Percentiles rank a stretch among this genome's conserved stretches.
These are phyloP conservation scores for Elsinoe fawcettii DNA, from an alignment of 2,329 filamentous ascomycete species.

Conservation along the genomic window DNA sequence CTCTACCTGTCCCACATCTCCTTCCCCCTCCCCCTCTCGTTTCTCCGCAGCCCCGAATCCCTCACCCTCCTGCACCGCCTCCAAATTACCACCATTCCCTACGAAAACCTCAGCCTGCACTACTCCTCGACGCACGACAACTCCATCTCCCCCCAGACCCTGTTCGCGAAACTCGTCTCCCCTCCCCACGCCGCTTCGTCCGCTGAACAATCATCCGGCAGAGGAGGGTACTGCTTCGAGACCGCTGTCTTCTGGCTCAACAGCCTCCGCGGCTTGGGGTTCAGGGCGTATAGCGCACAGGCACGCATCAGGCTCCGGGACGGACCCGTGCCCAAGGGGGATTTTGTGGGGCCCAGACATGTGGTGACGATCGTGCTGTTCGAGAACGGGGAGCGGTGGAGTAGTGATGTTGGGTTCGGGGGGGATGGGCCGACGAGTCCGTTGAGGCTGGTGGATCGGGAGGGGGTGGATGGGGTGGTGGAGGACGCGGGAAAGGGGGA, in stretches of 20 bases:
- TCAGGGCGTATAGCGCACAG: constrained; percentile 34
- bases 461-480: not conserved
- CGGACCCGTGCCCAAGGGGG: constrained; percentile 21
- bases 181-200: not conserved
- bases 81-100: constrained; percentile 45
- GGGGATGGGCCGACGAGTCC: constrained; percentile 53
- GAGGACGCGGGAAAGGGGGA: not conserved
- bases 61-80: constrained; percentile 15
- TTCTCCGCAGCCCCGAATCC: not conserved
- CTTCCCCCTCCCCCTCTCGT: constrained; percentile 5
- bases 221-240: constrained; percentile 57
- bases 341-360: constrained; percentile 30
- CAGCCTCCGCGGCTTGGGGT: constrained; percentile 46
- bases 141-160: constrained; percentile 40
- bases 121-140: constrained; percentile 44
- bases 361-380: constrained; percentile 42
- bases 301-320: constrained; percentile 29
- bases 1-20: constrained; percentile 3
- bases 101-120: constrained; percentile 51
- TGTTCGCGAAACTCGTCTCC: constrained; percentile 46
- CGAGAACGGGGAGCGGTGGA: constrained; percentile 41
- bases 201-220: constrained; percentile 28
- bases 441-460: constrained; percentile 38
- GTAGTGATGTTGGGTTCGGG: constrained; percentile 58
- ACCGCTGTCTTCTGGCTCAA: constrained; percentile 46